Percentiles rank a stretch among this genome's conserved stretches.
Evolutionary conservation across 2,329 filamentous ascomycete species (phyloP).

Genomic region (Alternaria sp.): DNA sequence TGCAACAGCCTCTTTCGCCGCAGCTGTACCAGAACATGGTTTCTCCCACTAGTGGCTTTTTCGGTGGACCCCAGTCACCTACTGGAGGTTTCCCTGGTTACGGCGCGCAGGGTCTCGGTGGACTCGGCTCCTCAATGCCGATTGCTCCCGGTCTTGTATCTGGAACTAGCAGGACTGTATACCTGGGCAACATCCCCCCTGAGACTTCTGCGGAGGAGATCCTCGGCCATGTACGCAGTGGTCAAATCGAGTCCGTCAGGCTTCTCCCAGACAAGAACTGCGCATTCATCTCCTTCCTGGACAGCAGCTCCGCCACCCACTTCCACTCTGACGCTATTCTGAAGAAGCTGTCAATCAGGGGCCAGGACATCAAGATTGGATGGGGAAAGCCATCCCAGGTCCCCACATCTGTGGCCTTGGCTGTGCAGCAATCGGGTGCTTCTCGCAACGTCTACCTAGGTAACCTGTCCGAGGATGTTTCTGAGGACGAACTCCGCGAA

Average conservation of each 20-base stretch:
- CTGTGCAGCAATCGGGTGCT: slow-evolving; percentile 95
- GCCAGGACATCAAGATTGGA: slow-evolving; percentile 98
- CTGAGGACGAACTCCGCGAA: slow-evolving; percentile 90
- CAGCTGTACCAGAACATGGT: slow-evolving; percentile 84
- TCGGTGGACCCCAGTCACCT: slow-evolving; percentile 83
- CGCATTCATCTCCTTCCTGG: slow-evolving; percentile 98
- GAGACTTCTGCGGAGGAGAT: slow-evolving; percentile 98
- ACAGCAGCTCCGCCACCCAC: slow-evolving; percentile 95
- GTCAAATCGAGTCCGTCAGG: slow-evolving; percentile 98
- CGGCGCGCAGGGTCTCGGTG: slow-evolving; percentile 63
- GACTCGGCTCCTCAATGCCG: slow-evolving; percentile 75
- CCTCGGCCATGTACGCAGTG: slow-evolving; percentile 91
- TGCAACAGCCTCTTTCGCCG: slow-evolving; percentile 74
- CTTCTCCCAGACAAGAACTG: slow-evolving; percentile 99
- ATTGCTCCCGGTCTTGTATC: slow-evolving; percentile 82
- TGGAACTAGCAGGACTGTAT: slow-evolving; percentile 94
- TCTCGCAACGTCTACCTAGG: slow-evolving; percentile 97
- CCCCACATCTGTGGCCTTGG: slow-evolving; percentile 93
- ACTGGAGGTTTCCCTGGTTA: slow-evolving; percentile 74
- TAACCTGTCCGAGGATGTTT: slow-evolving; percentile 87
- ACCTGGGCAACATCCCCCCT: slow-evolving; percentile 96
- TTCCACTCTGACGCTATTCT: slow-evolving; percentile 99
- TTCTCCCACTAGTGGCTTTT: slow-evolving; percentile 83
- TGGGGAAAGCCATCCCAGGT: slow-evolving; percentile 99
- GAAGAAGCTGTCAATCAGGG: slow-evolving; percentile 98